Evolutionary conservation across 805 yeast species (phyloP), one percentile per base, ranked within the genome.

Genomic region (Pichia cabralensis): DNA sequence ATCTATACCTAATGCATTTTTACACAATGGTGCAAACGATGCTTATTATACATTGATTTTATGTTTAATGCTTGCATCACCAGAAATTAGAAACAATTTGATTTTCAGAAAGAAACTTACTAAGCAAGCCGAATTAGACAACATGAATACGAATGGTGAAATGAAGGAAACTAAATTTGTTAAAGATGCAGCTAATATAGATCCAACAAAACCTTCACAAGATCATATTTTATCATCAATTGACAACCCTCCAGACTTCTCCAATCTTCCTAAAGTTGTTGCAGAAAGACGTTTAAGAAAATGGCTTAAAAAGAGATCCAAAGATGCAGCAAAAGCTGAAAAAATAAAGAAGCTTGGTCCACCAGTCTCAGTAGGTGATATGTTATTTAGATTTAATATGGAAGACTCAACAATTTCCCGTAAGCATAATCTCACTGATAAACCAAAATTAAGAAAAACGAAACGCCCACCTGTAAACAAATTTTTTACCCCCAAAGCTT

Each of bases 11-110:
- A 34, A 47, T 41, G 44, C 55, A 3, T 55, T 40, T 26, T 37
- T 53, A 16, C 60, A 55, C 32, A 55, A 55, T 35, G 60, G 54
- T 8, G 59, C 42, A 22, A 55, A 55, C 30, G 60, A 55, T 30
- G 48, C 59, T 3, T 55, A 55, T 34, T 55, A 47, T 29, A 53
- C 58, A 3, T 35, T 55, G 19, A 28, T 53, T 8, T 47, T 42
- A 6, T 45, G 56, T 29, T 32, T 54, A 14, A 48, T 46, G 51
- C 39, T 54, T 22, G 22, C 48, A 8, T 49, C 55, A 5, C 45
- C 53, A 1, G 56, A 51, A 20, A 28, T 45, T 12, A 39, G 58
- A 31, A 44, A 45, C 19, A 50, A 49, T 30, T 36, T 47, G 19
- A 17, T n/a, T n/a, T n/a, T n/a, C n/a, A n/a, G n/a, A n/a, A n/a